A percentile compares a stretch with the other conserved stretches of the same genome.
Evolutionary conservation across 768 basidiomycete species (phyloP).

Genomic region (Galerina marginata): DNA sequence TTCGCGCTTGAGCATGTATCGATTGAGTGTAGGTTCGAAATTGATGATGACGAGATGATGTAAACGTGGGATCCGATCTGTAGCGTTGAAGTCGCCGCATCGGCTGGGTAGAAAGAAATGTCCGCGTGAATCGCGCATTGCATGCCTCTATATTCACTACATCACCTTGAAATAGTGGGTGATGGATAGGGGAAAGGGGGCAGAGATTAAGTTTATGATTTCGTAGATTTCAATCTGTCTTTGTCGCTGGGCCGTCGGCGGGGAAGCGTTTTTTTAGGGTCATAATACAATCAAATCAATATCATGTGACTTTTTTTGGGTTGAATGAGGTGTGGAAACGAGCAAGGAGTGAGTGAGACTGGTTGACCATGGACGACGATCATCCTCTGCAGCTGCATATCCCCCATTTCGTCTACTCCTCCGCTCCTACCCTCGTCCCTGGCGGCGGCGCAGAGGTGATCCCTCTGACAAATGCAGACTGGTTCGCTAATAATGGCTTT

Average conservation of each 20-base stretch:
- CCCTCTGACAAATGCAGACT: slow-evolving; percentile 50
- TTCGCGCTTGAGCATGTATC: slow-evolving; percentile 59
- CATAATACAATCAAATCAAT: slow-evolving; percentile 4
- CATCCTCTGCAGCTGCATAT: slow-evolving; percentile 55
- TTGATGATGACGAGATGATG: slow-evolving; percentile 2
- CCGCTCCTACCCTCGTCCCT: slow-evolving; percentile 64
- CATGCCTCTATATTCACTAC: slow-evolving; percentile 77
- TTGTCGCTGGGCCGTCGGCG: slow-evolving; percentile 8
- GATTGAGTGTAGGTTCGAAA: slow-evolving; percentile 15
- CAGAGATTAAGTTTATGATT: slow-evolving; percentile 54
- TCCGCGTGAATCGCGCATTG: slow-evolving; percentile 17
- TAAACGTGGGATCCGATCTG: slow-evolving; percentile 13
- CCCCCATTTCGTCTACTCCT: slow-evolving; percentile 65
- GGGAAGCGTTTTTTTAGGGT: background rate
- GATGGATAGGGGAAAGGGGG: slow-evolving; percentile 85
- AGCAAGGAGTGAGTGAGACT: slow-evolving; percentile 5
- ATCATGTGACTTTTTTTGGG: background rate
- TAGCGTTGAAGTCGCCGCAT: slow-evolving; percentile 15
- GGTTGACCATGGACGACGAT: slow-evolving; percentile 22
- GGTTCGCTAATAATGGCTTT: slow-evolving; percentile 58
- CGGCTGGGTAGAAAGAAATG: slow-evolving; percentile 6
- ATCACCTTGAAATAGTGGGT: slow-evolving; percentile 55
- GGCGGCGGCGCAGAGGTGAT: slow-evolving; percentile 80
- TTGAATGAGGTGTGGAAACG: background rate
- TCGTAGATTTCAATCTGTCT: slow-evolving; percentile 12